phyloP scores from a whole-genome alignment of 2,329 filamentous ascomycete genomes.

The Beauveria medogensis region DNA sequence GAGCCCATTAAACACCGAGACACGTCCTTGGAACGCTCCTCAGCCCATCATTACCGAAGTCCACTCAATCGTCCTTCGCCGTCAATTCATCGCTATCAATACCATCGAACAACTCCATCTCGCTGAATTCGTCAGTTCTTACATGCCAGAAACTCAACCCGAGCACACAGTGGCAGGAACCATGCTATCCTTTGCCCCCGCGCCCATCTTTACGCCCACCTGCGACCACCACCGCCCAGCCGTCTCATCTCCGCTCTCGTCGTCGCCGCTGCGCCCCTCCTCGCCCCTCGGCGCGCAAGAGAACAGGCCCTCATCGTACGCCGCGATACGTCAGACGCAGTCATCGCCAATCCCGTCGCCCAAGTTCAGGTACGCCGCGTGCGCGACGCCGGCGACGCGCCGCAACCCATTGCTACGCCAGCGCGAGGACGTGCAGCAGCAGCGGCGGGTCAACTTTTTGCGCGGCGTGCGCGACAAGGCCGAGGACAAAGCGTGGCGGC shows the following conservation, averaged over 20 bases:
- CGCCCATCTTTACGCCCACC: constrained; percentile 34
- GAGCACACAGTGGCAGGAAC: constrained; percentile 14
- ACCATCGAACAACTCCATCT: not conserved
- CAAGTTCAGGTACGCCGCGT: constrained; percentile 44
- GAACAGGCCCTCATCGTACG: constrained; percentile 28
- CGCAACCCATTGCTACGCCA: constrained; percentile 54
- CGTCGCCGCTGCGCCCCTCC: constrained; percentile 48
- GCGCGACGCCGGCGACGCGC: constrained; percentile 44
- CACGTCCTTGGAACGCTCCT: not conserved
- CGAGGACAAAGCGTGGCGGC: constrained; percentile 52
- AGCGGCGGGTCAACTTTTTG: constrained; percentile 60
- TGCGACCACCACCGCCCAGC: constrained; percentile 37
- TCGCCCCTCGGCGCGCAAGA: constrained; percentile 38
- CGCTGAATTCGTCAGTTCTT: not conserved
- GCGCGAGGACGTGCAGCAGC: constrained; percentile 55
- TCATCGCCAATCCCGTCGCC: constrained; percentile 36
- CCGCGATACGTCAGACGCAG: constrained; percentile 32
- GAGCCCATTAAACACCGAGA: constrained; percentile 6
- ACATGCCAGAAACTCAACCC: constrained; percentile 24
- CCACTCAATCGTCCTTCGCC: not conserved
- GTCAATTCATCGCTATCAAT: not conserved
- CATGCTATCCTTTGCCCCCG: constrained; percentile 35
- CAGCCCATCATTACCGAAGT: not conserved
- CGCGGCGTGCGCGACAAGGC: constrained; percentile 54
- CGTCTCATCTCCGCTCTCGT: constrained; percentile 49